phyloP scores from a whole-genome alignment of 2,329 filamentous ascomycete species.

The Arthroderma uncinatum region DNA sequence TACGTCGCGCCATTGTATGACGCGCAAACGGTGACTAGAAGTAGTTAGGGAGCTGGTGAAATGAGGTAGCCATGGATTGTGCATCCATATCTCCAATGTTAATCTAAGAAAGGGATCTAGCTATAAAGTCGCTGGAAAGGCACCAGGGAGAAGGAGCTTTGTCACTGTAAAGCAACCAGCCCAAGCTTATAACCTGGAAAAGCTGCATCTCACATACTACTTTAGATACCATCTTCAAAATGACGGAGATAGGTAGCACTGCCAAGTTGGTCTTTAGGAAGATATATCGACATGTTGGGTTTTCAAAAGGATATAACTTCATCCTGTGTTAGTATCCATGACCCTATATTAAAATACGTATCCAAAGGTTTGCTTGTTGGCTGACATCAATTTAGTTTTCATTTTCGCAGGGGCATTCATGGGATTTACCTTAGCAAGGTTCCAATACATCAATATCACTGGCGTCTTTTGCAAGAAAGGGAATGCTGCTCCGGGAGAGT shows the following conservation, averaged over 20 bases:
- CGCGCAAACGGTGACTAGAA: background rate
- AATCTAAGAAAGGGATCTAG: background rate
- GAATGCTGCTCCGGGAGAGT: constrained; percentile 33
- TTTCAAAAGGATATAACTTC: constrained; percentile 10
- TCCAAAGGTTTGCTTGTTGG: background rate
- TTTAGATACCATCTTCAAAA: background rate
- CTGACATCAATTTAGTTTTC: constrained; percentile 17
- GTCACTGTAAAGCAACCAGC: background rate
- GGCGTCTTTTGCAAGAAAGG: background rate
- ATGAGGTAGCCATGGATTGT: background rate
- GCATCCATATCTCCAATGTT: background rate
- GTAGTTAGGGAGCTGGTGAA: background rate
- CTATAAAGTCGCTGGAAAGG: background rate
- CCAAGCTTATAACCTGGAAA: background rate
- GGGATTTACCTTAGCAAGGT: constrained; percentile 40
- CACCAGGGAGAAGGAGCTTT: background rate
- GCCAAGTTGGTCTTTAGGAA: background rate
- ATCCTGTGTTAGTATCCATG: constrained; percentile 6
- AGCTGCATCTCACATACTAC: background rate
- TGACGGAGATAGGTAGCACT: background rate
- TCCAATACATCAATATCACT: constrained; percentile 34
- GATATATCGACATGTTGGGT: background rate
- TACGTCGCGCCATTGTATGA: background rate
- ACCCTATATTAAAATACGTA: background rate
- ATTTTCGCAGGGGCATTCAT: constrained; percentile 39